Evolutionary conservation across 2,329 filamentous ascomycete genomes (phyloP), one percentile per base, ranked within the genome.

Genomic region (Colletotrichum caudatum): DNA sequence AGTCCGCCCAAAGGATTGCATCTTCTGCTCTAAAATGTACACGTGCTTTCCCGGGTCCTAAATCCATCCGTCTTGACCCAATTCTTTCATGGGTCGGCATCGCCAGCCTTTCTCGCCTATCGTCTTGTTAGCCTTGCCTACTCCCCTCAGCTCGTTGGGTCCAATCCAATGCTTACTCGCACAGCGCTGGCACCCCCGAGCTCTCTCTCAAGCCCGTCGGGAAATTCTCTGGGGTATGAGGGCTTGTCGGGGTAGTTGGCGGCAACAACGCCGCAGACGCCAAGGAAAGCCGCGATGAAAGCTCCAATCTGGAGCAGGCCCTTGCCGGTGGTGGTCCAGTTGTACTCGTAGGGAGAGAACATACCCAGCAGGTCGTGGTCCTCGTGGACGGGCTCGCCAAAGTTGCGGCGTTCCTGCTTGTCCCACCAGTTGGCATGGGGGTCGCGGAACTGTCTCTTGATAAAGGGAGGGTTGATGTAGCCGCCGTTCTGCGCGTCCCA

Each of bases 391-490:
- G 95, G 94, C 83, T 99, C 97, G 82, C 95, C 95, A 81, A 93
- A 98, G 88, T 99, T 98, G 78, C 96, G 91, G 81, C 95, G 92
- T 83, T 98, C 96, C 85, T 99, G 96, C 82, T 94, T 93, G 84
- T 99, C 95, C 94, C 94, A 98, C 94, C 94, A 99, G 80, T 94
- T 91, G 80, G 84, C 95, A 81, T 98, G 90, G 46, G 97, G 96
- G 82, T 98, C 96, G 81, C 96, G 94, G 85, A 94, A 93, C 82
- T 94, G 92, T 77, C 95, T 93, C 88, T 97, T 98, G 83, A 95
- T 85, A 66, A 87, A 84, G 18, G 91, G 90, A 70, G 93, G 93
- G 84, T 95, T 94, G 79, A 93, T 88, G 82, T 94, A 96, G 82
- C 92, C 92, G 79, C 93, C 94, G 82, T 95, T 97, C 93, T 95